Evolutionary conservation across 495 filamentous ascomycete species (phyloP).

Genomic region (Penicillium paradoxum): DNA sequence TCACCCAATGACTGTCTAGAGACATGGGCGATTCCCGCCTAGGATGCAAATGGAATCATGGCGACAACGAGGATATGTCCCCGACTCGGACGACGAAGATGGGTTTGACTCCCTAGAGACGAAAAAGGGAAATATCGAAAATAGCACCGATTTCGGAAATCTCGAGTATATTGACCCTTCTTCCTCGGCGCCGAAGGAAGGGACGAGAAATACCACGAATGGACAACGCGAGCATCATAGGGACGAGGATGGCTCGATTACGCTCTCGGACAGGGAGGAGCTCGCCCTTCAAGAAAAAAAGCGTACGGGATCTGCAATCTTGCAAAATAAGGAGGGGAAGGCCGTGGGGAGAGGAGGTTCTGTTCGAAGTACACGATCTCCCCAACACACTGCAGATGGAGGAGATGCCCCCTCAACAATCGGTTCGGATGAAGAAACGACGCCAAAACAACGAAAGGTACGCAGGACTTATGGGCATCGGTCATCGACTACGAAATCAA

Average conservation of each 20-base stretch:
- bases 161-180: slow-evolving; percentile 20
- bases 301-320: neutral
- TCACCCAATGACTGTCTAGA: slow-evolving; percentile 29
- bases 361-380: neutral
- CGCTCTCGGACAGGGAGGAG: slow-evolving; percentile 4
- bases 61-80: slow-evolving; percentile 57
- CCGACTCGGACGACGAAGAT: slow-evolving; percentile 59
- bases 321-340: neutral
- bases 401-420: neutral
- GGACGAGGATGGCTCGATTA: neutral
- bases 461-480: slow-evolving; percentile 12
- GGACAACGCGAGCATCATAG: neutral
- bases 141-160: slow-evolving; percentile 4
- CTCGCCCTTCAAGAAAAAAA: neutral
- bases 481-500: slow-evolving; percentile 9
- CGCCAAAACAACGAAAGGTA: slow-evolving; percentile 5
- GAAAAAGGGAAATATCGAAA: slow-evolving; percentile 11
- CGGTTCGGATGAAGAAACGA: neutral
- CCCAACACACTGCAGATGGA: neutral
- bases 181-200: neutral
- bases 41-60: slow-evolving; percentile 56
- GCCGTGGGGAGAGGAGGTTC: neutral
- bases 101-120: slow-evolving; percentile 37
- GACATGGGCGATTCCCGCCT: slow-evolving; percentile 39
- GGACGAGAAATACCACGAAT: neutral